Base-by-base conservation (phyloP, 2,329 filamentous ascomycete species). In the Sporothrix mexicana region DNA sequence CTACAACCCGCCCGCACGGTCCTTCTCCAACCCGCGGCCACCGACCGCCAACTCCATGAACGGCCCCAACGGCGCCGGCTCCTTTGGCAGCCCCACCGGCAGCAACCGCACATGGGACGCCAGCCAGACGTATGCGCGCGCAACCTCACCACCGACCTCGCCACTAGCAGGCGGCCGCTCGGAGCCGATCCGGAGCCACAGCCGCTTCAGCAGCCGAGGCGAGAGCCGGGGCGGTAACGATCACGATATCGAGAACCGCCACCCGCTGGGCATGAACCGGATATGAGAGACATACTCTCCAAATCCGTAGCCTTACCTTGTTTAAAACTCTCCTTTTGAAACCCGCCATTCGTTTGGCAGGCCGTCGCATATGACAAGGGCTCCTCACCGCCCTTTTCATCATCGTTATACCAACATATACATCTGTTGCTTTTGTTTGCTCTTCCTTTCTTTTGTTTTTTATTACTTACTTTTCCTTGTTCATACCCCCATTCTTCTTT, bases 201-300 rank as follows among this genome's bases (percentile, higher is more conserved):
- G 43, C 51, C 73, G 77, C 45, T 76, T 67, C 13, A 57, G 66
- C 53, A 64, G 69, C 77, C 57, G 72, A 30, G 55, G 70, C 25
- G 64, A 64, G 20, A 55, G 69, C 55, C 47, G 67, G 9, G 64
- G 25, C 17, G 53, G 57, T 36, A 53, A 69, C 20, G 72, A 77
- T 74, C 70, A 72, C 75, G 64, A 76, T n/a, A 76, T 81, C 61
- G 82, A 84, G 66, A 81, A 83, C 70, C 84, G 87, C 79, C 87
- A 89, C 77, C 87, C 87, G 2, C 80, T 89, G 25, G 85, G 83
- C 71, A 88, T 89, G 86, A 88, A 89, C 79, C 83, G 84, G 77
- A 84, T 88, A 82, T 87, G 53, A 74, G 36, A 36, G 30, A 36
- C 3, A 36, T 36, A 36, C 30, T 36, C 30, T 36, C 30, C 30